Percentiles rank a stretch among this genome's conserved stretches.
Evolutionary conservation across 805 yeast genomes (phyloP).

Genomic region (Barnettozyma pratensis): DNA sequence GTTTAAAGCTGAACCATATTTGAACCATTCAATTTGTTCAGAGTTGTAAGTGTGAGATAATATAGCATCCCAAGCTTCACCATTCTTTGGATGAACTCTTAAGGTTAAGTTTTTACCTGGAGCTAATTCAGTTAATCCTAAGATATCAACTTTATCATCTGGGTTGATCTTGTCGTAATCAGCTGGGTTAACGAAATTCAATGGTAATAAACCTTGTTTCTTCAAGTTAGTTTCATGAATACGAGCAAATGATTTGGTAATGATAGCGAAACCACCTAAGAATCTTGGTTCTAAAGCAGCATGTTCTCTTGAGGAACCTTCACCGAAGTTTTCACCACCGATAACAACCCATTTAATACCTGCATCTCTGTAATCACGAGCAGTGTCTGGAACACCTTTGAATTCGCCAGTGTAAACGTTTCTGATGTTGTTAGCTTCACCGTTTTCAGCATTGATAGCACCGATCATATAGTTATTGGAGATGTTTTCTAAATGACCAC

Average conservation of each 20-base stretch:
- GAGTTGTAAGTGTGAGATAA: conserved; percentile 94
- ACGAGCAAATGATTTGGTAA: conserved; percentile 97
- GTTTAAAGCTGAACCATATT: conserved; percentile 98
- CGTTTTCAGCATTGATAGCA: conserved; percentile 95
- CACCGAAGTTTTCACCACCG: conserved; percentile 99
- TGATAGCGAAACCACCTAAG: conserved; percentile 97
- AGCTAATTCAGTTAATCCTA: conserved; percentile 79
- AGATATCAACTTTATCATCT: conserved; percentile 81
- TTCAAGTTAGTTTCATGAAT: conserved; percentile 99
- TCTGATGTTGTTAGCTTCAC: conserved; percentile 86
- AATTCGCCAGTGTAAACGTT: conserved; percentile 89
- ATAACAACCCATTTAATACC: conserved; percentile 95
- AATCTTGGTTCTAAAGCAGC: conserved; percentile 99
- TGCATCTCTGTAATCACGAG: conserved; percentile 87
- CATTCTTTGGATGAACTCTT: conserved; percentile 68
- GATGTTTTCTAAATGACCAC: conserved; percentile 98
- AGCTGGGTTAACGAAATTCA: conserved; percentile 82
- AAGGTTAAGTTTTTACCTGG: conserved; percentile 89
- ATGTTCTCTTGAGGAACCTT: conserved; percentile 99
- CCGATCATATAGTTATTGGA: conserved; percentile 99
- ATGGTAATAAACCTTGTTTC: conserved; percentile 98
- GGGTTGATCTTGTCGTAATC: conserved; percentile 94
- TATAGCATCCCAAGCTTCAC: conserved; percentile 81
- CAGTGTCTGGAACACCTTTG: conserved; percentile 96
- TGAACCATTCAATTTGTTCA: conserved; percentile 99